phyloP scores from a whole-genome alignment of 2,329 filamentous ascomycete genomes.

The Exophiala lecanii-corni region DNA sequence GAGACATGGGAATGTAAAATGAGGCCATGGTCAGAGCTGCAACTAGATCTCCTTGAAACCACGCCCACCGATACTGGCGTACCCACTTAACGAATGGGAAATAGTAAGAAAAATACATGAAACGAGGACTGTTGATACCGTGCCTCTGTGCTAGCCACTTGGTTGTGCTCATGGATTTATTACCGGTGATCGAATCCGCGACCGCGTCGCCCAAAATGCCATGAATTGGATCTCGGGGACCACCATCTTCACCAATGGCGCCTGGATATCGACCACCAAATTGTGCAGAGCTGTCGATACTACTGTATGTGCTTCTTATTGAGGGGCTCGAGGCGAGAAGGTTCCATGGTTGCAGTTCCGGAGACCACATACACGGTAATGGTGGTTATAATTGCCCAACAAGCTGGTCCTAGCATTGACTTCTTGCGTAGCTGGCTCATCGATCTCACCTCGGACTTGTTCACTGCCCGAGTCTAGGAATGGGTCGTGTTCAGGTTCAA shows the following conservation, averaged over 20 bases:
- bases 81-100: constrained; percentile 90
- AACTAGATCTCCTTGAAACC: constrained; percentile 78
- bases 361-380: constrained; percentile 35
- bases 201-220: constrained; percentile 40
- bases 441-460: constrained; percentile 12
- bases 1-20: constrained; percentile 95
- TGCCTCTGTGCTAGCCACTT: constrained; percentile 66
- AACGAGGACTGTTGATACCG: constrained; percentile 66
- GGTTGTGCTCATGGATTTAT: constrained; percentile 59
- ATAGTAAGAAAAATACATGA: constrained; percentile 92
- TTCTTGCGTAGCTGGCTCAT: constrained; percentile 22
- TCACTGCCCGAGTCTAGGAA: constrained; percentile 5
- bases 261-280: constrained; percentile 25
- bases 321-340: constrained; percentile 65
- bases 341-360: constrained; percentile 65
- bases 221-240: constrained; percentile 29
- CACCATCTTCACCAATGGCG: constrained; percentile 20
- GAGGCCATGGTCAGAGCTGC: constrained; percentile 95
- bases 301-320: constrained; percentile 38
- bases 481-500: constrained; percentile 15
- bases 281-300: constrained; percentile 26
- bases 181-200: constrained; percentile 40
- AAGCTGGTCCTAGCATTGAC: constrained; percentile 35
- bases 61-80: constrained; percentile 75
- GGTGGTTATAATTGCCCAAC: constrained; percentile 37